phyloP scores from a whole-genome alignment of 306 rosid species.

The Quercus parvula region DNA sequence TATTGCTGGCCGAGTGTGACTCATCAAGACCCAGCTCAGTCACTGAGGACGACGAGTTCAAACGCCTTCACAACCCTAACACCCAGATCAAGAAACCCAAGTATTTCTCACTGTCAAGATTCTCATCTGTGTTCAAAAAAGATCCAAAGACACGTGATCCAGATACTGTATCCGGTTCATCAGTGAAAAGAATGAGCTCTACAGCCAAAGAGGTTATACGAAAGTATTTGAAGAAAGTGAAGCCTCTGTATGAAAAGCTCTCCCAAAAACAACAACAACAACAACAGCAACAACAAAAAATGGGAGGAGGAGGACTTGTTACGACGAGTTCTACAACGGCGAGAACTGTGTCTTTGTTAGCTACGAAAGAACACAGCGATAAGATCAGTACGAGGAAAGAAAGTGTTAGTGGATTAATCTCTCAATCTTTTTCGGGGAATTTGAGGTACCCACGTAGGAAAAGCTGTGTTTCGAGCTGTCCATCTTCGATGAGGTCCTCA shows the following conservation, averaged over 20 bases:
- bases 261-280: conserved; percentile 45
- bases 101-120: conserved; percentile 71
- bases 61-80: conserved; percentile 31
- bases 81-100: conserved; percentile 47
- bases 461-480: conserved; percentile 72
- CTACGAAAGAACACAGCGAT: conserved; percentile 11
- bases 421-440: conserved; percentile 88
- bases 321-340: background rate
- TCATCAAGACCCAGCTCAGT: conserved; percentile 79
- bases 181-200: conserved; percentile 54
- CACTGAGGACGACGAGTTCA: conserved; percentile 60
- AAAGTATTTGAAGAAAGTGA: conserved; percentile 77
- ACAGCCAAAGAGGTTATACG: conserved; percentile 74
- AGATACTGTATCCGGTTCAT: conserved; percentile 28
- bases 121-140: conserved; percentile 75
- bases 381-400: conserved; percentile 21
- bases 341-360: background rate
- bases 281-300: conserved; percentile 21
- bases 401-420: conserved; percentile 23
- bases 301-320: conserved; percentile 2
- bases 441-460: conserved; percentile 65
- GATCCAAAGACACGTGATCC: conserved; percentile 26
- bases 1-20: conserved; percentile 49
- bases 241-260: conserved; percentile 73
- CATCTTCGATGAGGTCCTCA: conserved; percentile 83